Evolutionary conservation across 2,329 filamentous ascomycete genomes (phyloP).

Genomic region (Fusarium tjaetaba): DNA sequence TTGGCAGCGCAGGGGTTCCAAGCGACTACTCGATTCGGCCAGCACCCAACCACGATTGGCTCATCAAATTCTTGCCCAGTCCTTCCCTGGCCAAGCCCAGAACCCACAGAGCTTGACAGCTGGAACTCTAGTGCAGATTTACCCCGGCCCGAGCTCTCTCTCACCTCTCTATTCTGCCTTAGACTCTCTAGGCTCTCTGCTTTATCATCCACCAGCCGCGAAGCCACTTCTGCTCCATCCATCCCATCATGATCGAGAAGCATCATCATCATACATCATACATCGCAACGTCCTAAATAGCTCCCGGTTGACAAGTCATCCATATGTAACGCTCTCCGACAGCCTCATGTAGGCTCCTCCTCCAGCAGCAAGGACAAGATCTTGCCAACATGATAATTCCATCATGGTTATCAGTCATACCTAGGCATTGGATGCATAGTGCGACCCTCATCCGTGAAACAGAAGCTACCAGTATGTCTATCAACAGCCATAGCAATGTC

Average conservation of each 20-base stretch:
- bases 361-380: not conserved
- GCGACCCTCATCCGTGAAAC: not conserved
- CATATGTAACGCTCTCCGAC: not conserved
- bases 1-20: constrained; percentile 33
- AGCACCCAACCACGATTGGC: constrained; percentile 39
- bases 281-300: not conserved
- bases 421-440: not conserved
- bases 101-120: constrained; percentile 33
- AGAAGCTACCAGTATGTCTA: not conserved
- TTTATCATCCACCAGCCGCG: constrained; percentile 8
- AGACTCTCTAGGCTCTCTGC: not conserved
- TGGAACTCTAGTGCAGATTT: constrained; percentile 19
- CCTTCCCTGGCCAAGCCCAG: constrained; percentile 36
- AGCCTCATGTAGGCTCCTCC: not conserved
- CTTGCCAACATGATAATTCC: not conserved
- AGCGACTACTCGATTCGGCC: constrained; percentile 45
- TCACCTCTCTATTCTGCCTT: not conserved
- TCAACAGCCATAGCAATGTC: not conserved
- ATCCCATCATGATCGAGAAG: not conserved
- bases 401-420: not conserved
- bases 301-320: not conserved
- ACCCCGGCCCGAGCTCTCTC: constrained; percentile 1
- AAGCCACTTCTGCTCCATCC: constrained; percentile 17
- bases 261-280: constrained; percentile 21
- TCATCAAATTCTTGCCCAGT: constrained; percentile 20